phyloP scores from a whole-genome alignment of 2,329 filamentous ascomycete genomes.

The Cytospora paraplurivora region DNA sequence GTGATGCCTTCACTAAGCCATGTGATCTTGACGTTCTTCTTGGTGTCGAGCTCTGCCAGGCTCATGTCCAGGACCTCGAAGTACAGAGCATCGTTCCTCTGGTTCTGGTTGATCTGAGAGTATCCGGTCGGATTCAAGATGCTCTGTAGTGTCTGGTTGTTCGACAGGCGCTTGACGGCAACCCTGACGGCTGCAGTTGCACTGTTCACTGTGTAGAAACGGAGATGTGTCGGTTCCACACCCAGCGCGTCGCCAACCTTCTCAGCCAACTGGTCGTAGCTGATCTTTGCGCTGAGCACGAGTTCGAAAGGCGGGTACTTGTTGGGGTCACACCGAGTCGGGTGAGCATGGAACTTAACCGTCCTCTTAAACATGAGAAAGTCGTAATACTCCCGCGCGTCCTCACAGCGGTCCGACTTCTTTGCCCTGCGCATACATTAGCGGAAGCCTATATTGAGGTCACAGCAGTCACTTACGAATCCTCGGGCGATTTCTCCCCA shows the following conservation, averaged over 20 bases:
- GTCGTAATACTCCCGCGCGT: constrained; percentile 88
- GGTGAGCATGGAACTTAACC: constrained; percentile 75
- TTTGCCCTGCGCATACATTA: constrained; percentile 35
- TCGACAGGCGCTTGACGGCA: constrained; percentile 68
- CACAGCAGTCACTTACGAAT: constrained; percentile 33
- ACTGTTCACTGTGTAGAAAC: constrained; percentile 84
- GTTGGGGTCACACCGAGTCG: constrained; percentile 54
- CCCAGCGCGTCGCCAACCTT: constrained; percentile 79
- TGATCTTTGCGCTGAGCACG: constrained; percentile 82
- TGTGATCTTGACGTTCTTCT: constrained; percentile 81
- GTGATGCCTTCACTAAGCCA: constrained; percentile 88
- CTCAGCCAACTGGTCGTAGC: constrained; percentile 82
- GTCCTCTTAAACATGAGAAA: constrained; percentile 83
- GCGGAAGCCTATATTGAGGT: constrained; percentile 17
- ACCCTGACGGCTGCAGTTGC: constrained; percentile 76
- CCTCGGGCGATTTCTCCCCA: constrained; percentile 42
- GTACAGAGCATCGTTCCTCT: constrained; percentile 77
- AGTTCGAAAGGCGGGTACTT: constrained; percentile 72
- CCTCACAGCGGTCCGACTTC: constrained; percentile 59
- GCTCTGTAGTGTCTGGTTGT: constrained; percentile 70
- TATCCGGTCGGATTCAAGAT: constrained; percentile 79
- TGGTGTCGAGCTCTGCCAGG: constrained; percentile 87
- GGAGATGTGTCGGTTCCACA: constrained; percentile 81
- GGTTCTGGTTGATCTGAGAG: constrained; percentile 68
- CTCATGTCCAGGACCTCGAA: constrained; percentile 96